Evolutionary conservation across 495 filamentous ascomycete species (phyloP), one percentile per base, ranked within the genome.

Genomic region (Polyplosphaeria fusca): DNA sequence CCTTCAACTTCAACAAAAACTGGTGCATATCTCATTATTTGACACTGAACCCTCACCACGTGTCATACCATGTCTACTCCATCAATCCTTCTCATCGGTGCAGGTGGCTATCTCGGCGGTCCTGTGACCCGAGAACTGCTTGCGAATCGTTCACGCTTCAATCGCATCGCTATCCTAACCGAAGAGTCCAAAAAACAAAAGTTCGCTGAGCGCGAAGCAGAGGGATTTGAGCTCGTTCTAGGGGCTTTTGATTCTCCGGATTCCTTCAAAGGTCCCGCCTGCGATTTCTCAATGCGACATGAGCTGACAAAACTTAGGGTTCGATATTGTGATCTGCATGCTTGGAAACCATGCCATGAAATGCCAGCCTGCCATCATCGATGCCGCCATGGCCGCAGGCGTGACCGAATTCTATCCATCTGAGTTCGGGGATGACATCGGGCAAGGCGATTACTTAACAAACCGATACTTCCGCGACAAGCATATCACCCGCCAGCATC

Each of bases 371-470:
- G 51, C 40, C 12, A 42, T 74, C 23, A 68, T 69, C 32, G 66
- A 71, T 40, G 71, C 67, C 11, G 63, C 66, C 23, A 43, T 71
- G 22, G n/a, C 23, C 28, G 67, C 71, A 18, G 68, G 69, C 1
- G 69, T 74, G 1, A 60, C 60, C 42, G 60, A 70, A 12, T 69
- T 74, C 61, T 67, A 73, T 23, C 71, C 71, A 3, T 55, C 61
- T 23, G 71, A 74, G 45, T 74, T 69, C 52, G 71, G 71, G 2
- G 48, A 60, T 23, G 73, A 71, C 58, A 73, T 49, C 18, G 4
- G 13, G 19, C 54, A 50, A 39, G 44, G 45, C 14, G 44, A 42
- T 12, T 49, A 42, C 45, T 20, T 58, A 19, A 47, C 30, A n/a
- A 47, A 56, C 20, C 27, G 45, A n/a, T 50, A 58, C 44, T 58